Percentiles rank a stretch among this genome's conserved stretches.
These are phyloP conservation scores for Neofusicoccum umdonicola DNA, from an alignment of 2,329 filamentous ascomycete genomes.

Conservation along the genomic window DNA sequence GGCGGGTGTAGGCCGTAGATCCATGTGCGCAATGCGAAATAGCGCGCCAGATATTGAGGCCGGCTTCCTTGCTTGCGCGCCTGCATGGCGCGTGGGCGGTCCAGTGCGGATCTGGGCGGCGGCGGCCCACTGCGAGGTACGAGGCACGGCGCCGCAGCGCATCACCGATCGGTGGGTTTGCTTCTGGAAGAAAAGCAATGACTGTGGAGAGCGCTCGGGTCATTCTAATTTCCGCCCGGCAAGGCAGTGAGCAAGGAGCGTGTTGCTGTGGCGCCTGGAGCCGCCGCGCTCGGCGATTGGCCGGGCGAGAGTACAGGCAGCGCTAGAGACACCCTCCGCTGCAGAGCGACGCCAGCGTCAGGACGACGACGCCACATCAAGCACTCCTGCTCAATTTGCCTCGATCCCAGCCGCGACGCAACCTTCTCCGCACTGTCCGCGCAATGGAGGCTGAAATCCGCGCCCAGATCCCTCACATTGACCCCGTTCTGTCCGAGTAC, in stretches of 20 bases:
- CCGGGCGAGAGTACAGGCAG: no score
- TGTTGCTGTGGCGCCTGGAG: neutral
- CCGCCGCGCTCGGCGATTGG: neutral
- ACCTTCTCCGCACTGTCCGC: conserved; percentile 17
- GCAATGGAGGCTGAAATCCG: conserved; percentile 86
- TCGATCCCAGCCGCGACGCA: neutral
- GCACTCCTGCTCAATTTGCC: neutral
- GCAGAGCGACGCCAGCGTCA: neutral
- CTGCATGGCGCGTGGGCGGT: conserved; percentile 6
- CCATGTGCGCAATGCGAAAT: neutral
- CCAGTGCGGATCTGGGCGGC: neutral
- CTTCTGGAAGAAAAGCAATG: conserved; percentile 13
- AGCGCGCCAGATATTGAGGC: conserved; percentile 2
- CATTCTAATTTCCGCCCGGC: neutral
- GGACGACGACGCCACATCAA: conserved; percentile 1
- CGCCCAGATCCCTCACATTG: conserved; percentile 78
- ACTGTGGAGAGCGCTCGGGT: neutral
- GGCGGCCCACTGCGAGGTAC: conserved; percentile 11
- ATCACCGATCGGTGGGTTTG: conserved; percentile 8
- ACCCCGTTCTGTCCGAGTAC: conserved; percentile 86
- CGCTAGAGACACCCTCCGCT: no score
- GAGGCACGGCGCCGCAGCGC: neutral
- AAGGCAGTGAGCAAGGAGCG: neutral
- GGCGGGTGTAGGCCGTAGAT: neutral
- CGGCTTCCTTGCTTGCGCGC: conserved; percentile 7